Conservation (phyloP, 2,329 filamentous ascomycete species). For the Curvularia spicifera region DNA sequence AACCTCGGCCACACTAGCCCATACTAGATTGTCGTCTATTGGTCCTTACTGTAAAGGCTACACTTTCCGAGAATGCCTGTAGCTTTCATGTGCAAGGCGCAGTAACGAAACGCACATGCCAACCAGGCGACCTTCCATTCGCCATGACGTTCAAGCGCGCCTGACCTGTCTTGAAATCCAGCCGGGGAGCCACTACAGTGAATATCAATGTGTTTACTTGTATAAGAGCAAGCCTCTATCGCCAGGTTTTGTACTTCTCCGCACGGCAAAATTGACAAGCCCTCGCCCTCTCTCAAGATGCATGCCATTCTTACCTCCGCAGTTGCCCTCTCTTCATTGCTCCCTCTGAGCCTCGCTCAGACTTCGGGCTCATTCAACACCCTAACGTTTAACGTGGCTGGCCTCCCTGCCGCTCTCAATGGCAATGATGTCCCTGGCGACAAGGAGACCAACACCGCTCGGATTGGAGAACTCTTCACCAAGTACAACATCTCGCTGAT, state of each 20-base stretch:
- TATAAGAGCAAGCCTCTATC: constrained; percentile 13
- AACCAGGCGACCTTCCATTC: constrained; percentile 16
- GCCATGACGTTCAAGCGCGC: constrained; percentile 4
- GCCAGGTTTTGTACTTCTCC: not conserved
- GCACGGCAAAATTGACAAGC: constrained; percentile 1
- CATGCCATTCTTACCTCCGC: constrained; percentile 12
- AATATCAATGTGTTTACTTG: constrained; percentile 1
- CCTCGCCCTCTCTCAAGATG: constrained; percentile 17
- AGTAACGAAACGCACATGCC: constrained; percentile 22
- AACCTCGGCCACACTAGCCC: constrained; percentile 21
- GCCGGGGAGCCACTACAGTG: not conserved
- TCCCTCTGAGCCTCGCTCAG: constrained; percentile 21
- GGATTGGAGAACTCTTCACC: constrained; percentile 64
- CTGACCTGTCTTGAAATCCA: constrained; percentile 5
- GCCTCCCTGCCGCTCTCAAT: constrained; percentile 64
- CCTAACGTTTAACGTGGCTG: constrained; percentile 66
- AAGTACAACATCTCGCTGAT: constrained; percentile 67
- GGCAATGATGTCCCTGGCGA: constrained; percentile 67
- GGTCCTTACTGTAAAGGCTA: constrained; percentile 21
- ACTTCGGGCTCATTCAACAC: constrained; percentile 57
- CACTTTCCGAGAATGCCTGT: constrained; percentile 20
- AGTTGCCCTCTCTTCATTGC: constrained; percentile 17
- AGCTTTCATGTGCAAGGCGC: constrained; percentile 15
- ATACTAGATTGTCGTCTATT: constrained; percentile 9
- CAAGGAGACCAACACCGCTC: constrained; percentile 63